phyloP scores from a whole-genome alignment of 495 filamentous ascomycete species.

The Cryomyces minteri region DNA sequence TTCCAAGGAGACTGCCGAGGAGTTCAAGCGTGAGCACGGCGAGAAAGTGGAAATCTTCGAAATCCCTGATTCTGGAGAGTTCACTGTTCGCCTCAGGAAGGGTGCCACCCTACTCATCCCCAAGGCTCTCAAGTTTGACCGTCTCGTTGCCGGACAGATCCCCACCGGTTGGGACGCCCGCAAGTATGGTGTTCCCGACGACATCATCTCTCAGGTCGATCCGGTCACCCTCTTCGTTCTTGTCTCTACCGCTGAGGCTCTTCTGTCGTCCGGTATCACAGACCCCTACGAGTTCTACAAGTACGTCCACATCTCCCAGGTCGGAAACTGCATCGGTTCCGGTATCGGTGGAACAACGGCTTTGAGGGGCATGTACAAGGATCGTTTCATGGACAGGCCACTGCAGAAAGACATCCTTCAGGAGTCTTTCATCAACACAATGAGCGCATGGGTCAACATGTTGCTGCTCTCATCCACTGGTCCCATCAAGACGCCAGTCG shows the following conservation, averaged over 20 bases:
- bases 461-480: constrained; percentile 88
- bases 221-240: constrained; percentile 90
- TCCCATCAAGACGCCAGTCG: constrained; percentile 96
- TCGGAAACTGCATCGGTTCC: constrained; percentile 96
- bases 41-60: constrained; percentile 97
- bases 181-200: constrained; percentile 87
- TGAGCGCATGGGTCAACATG: constrained; percentile 99
- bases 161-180: constrained; percentile 94
- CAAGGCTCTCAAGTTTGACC: constrained; percentile 92
- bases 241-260: constrained; percentile 77
- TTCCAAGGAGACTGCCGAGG: constrained; percentile 90
- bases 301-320: constrained; percentile 94
- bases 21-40: constrained; percentile 91
- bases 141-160: constrained; percentile 89
- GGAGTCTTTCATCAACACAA: constrained; percentile 99
- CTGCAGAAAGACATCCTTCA: constrained; percentile 97
- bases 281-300: constrained; percentile 99
- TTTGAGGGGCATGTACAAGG: constrained; percentile 94
- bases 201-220: constrained; percentile 95
- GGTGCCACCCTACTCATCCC: constrained; percentile 86
- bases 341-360: constrained; percentile 90
- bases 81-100: constrained; percentile 82
- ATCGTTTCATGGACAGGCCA: constrained; percentile 91
- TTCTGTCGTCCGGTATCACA: constrained; percentile 88
- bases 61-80: constrained; percentile 87